Evolutionary conservation across 352 stramenopile species (phyloP), one percentile per base, ranked within the genome.

Genomic region (Hyaloperonospora arabidopsidis): DNA sequence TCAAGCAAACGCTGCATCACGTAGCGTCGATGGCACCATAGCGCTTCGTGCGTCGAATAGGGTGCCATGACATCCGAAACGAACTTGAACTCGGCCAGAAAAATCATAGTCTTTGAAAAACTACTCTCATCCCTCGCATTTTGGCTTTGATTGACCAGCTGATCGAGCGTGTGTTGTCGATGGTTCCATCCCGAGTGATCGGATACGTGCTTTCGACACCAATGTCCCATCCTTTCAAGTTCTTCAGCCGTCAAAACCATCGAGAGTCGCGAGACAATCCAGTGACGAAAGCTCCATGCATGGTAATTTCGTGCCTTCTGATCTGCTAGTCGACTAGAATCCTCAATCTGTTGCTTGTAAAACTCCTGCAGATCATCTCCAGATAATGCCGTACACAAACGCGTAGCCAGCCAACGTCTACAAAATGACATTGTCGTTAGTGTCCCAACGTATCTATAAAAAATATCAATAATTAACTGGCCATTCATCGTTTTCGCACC

Each of bases 141-240:
- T 44, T 45, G 46, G 17, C 52, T 48, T n/a, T 28, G 29, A 18
- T 63, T 65, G 0, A 54, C 15, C 12, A 67, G 28, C 29, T 63
- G 40, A 36, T 74, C 66, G 18, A 88, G 39, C 0, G 70, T 72
- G 55, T 86, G 75, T 21, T 87, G 78, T 0, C 83, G 79, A 41
- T 90, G 79, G 47, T 90, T 90, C 80, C 79, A 91, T 1, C 76
- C 83, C 1, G 83, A 93, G 57, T 89, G 66, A 53, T 93, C 83
- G 2, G 63, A 83, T 34, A 93, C 54, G 47, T 93, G 83, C 13
- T 58, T 70, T 62, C 68, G 51, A 52, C 78, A 90, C 79, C 80
- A 93, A 5, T 44, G 35, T 29, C 66, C 36, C 73, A 86, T 90
- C 3, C 39, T 40, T 11, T 57, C 45, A 0, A 93, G 60, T 51